Conservation (phyloP, 768 basidiomycete species). For the Tricholoma flavovirens region DNA sequence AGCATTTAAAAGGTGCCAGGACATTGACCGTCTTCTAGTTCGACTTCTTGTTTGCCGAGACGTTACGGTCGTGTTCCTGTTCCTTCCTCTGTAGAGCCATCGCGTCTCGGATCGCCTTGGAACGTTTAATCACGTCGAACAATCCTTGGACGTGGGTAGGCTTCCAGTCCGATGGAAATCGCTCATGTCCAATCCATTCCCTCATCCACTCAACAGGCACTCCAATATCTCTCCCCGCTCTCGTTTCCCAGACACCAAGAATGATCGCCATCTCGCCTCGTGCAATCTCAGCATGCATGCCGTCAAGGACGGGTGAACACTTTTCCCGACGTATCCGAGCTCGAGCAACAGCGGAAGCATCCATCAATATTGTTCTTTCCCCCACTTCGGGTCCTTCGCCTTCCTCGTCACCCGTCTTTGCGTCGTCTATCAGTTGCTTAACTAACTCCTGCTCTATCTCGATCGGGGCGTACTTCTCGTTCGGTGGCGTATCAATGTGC, state of each 20-base stretch:
- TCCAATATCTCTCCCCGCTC: slow-evolving; percentile 32
- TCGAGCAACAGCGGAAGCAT: slow-evolving; percentile 39
- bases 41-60: background rate
- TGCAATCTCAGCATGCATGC: slow-evolving; percentile 53
- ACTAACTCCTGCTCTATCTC: slow-evolving; percentile 31
- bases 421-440: slow-evolving; percentile 30
- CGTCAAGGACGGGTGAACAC: slow-evolving; percentile 33
- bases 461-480: slow-evolving; percentile 41
- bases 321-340: slow-evolving; percentile 49
- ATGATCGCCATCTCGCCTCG: slow-evolving; percentile 66
- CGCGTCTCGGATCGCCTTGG: slow-evolving; percentile 23
- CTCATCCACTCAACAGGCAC: slow-evolving; percentile 41
- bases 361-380: slow-evolving; percentile 25
- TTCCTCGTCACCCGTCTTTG: slow-evolving; percentile 24
- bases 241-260: slow-evolving; percentile 47
- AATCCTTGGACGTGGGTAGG: slow-evolving; percentile 32
- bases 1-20: too few relatives aligned
- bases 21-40: background rate
- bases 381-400: slow-evolving; percentile 17
- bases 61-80: background rate
- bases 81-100: slow-evolving; percentile 14
- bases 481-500: slow-evolving; percentile 38
- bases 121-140: slow-evolving; percentile 28
- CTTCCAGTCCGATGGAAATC: slow-evolving; percentile 43
- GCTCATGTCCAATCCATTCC: slow-evolving; percentile 46